These are phyloP conservation scores for Aspergillus ostianus DNA, from an alignment of 495 filamentous ascomycete genomes.

Conservation along the genomic window DNA sequence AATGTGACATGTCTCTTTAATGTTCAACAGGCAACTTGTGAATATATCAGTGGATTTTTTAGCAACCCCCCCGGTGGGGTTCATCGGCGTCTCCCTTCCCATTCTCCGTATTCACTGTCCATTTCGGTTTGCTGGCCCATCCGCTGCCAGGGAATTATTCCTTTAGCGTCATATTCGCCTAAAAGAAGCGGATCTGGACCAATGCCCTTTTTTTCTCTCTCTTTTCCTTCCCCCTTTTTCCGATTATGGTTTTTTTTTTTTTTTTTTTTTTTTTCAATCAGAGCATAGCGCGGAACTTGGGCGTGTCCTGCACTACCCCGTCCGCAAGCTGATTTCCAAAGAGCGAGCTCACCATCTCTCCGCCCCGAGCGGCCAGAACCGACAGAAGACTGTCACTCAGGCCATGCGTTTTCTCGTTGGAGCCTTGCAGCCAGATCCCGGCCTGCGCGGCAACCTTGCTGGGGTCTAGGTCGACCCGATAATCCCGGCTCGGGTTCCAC, in stretches of 20 bases:
- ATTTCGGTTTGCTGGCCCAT: neutral
- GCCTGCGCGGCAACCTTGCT: constrained; percentile 59
- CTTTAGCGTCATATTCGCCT: neutral
- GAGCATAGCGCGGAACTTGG: constrained; percentile 41
- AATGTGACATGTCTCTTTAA: neutral
- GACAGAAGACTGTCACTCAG: constrained; percentile 78
- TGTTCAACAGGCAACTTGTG: neutral
- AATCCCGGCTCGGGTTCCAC: constrained; percentile 58
- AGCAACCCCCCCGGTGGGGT: neutral
- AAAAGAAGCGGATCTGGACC: neutral
- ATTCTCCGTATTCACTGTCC: too few species aligned
- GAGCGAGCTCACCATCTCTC: constrained; percentile 74
- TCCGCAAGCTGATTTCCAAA: constrained; percentile 54
- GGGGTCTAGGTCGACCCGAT: constrained; percentile 65
- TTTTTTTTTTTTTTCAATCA: too few species aligned
- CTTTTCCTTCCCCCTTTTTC: neutral
- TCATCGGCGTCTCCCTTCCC: neutral
- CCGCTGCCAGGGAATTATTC: neutral
- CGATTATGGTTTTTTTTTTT: neutral
- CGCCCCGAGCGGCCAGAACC: constrained; percentile 70
- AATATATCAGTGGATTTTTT: neutral
- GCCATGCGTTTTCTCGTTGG: constrained; percentile 89
- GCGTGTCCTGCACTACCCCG: constrained; percentile 38
- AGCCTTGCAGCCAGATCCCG: constrained; percentile 92
- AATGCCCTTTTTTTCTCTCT: neutral